Evolutionary conservation across 306 rosid species (phyloP).

Genomic region (Carpinus fangiana): DNA sequence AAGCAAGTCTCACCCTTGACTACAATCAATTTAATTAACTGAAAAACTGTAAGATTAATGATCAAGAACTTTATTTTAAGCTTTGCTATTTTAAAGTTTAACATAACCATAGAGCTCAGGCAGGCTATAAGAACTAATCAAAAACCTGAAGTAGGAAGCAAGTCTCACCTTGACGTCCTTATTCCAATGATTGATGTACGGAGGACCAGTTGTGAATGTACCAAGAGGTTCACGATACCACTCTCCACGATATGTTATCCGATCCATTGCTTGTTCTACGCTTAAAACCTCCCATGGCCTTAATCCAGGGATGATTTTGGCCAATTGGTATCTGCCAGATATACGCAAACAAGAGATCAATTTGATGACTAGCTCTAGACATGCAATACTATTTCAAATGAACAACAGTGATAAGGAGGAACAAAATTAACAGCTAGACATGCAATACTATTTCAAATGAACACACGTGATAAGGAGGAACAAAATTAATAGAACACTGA

Average conservation of each 20-base stretch:
- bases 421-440: not conserved
- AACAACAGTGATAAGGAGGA: not conserved
- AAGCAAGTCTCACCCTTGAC: too few species aligned
- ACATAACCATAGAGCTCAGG: not conserved
- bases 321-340: slow-evolving; percentile 53
- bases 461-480: not conserved
- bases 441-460: not conserved
- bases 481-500: not conserved
- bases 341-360: not conserved
- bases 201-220: slow-evolving; percentile 75
- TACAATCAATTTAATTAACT: not conserved
- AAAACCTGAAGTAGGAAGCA: slow-evolving; percentile 8
- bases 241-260: slow-evolving; percentile 63
- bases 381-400: not conserved
- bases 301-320: slow-evolving; percentile 70
- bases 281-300: slow-evolving; percentile 98
- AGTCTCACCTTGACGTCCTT: slow-evolving; percentile 55
- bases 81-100: not conserved
- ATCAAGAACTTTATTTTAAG: not conserved
- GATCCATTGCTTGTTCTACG: slow-evolving; percentile 94
- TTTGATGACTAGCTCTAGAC: not conserved
- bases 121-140: not conserved
- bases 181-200: slow-evolving; percentile 67
- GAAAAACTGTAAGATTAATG: not conserved
- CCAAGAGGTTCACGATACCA: slow-evolving; percentile 91